Base-by-base conservation (phyloP, 176 grass and related monocot genomes). In the Leersia perrieri region DNA sequence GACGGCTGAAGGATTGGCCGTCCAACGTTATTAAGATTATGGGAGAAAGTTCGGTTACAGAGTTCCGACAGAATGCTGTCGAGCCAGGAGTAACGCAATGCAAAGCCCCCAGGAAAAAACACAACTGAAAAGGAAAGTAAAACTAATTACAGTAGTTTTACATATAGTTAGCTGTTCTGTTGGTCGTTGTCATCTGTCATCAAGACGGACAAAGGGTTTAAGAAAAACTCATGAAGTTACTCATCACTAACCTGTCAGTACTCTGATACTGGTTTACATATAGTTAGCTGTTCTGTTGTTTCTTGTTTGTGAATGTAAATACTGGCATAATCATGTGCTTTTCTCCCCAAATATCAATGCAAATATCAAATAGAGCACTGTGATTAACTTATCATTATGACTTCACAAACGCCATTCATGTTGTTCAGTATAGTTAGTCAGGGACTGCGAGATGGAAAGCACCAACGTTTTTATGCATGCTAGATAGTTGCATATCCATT, bases 291-390 rank as follows among this genome's bases (percentile, higher is more conserved):
- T 25, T 42, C 62, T 82, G 34, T 64, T 83, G 60, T 72, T n/a
- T 82, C 26, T 64, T 83, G 60, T 65, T 74, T 42, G 29, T 81
- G 45, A 68, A 55, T 68, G 33, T 68, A 74, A 74, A 58, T 51
- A 47, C 25, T 45, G n/a, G 36, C 58, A 66, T 23, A 15, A 45
- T 23, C 7, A 5, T 72, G 15, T 63, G 16, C 35, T 49, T 75
- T 57, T 16, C 44, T 51, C 41, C 45, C 57, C 1, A 26, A 63
- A 16, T 51, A 15, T 63, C n/a, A 71, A 16, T 79, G 69, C 23
- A 51, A 72, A 33, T 32, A 85, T 40, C 74, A 78, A 79, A 53
- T 66, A 65, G 26, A 26, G 82, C n/a, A n/a, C n/a, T n/a, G n/a
- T n/a, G n/a, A n/a, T n/a, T 18, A 58, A 70, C 33, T 57, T 70